phyloP scores from a whole-genome alignment of 2,329 filamentous ascomycete species.

The Penicillium janthinellum region DNA sequence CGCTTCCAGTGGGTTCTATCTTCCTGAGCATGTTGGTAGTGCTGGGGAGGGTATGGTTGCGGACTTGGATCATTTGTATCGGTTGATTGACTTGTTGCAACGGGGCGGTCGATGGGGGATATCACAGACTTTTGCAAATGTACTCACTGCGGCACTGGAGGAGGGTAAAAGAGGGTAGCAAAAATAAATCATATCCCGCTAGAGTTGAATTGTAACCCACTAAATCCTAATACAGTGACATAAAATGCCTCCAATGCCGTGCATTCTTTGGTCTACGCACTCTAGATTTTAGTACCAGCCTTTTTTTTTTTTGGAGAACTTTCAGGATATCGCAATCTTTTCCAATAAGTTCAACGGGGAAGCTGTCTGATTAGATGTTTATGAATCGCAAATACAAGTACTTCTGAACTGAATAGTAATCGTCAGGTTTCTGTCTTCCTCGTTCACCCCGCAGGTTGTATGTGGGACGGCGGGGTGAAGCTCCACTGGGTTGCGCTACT shows the following conservation, averaged over 20 bases:
- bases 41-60: conserved; percentile 21
- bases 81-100: conserved; percentile 16
- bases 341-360: no score
- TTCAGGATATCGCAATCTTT: no score
- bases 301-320: no score
- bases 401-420: not conserved
- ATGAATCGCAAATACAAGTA: no score
- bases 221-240: no score
- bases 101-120: conserved; percentile 33
- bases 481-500: conserved; percentile 57
- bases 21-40: conserved; percentile 4
- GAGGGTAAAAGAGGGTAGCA: conserved; percentile 27
- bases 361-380: no score
- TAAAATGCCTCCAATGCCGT: no score
- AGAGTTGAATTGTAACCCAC: no score
- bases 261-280: no score
- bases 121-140: conserved; percentile 28
- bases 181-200: no score
- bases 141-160: conserved; percentile 19
- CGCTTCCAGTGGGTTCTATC: conserved; percentile 13
- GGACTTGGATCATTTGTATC: conserved; percentile 29
- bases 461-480: not conserved
- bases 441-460: conserved; percentile 29
- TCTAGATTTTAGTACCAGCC: no score
- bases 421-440: conserved; percentile 26